Percentiles rank a stretch among this genome's conserved stretches.
phyloP scores from a whole-genome alignment of 1,284 basidiomycete species.

The Ganoderma lingzhi region DNA sequence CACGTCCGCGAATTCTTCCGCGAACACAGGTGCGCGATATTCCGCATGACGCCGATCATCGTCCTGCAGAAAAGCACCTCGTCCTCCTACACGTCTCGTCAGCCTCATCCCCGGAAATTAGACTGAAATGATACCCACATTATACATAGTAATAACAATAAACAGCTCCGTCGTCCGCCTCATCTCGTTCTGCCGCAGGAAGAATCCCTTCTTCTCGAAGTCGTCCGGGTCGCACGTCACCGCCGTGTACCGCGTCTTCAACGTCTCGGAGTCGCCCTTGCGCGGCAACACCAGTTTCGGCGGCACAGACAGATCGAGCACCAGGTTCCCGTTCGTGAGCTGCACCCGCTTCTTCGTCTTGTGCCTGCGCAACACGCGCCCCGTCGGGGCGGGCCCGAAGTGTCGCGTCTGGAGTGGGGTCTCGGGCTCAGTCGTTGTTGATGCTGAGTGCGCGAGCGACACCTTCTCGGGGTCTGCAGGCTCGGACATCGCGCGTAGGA shows the following conservation, averaged over 20 bases:
- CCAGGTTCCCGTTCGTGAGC: slow-evolving; percentile 86
- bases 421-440: slow-evolving; percentile 39
- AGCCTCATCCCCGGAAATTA: not conserved
- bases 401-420: slow-evolving; percentile 74
- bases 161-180: slow-evolving; percentile 91
- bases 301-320: slow-evolving; percentile 86
- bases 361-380: slow-evolving; percentile 77
- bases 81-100: slow-evolving; percentile 74
- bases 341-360: slow-evolving; percentile 78
- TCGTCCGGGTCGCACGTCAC: slow-evolving; percentile 95
- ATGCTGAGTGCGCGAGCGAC: slow-evolving; percentile 34
- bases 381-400: slow-evolving; percentile 87
- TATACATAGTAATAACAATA: slow-evolving; percentile 97
- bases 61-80: slow-evolving; percentile 95
- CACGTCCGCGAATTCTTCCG: slow-evolving; percentile 95
- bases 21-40: slow-evolving; percentile 90
- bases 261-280: slow-evolving; percentile 86
- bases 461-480: slow-evolving; percentile 35
- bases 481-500: slow-evolving; percentile 29
- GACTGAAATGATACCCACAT: slow-evolving; percentile 58
- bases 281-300: slow-evolving; percentile 86
- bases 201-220: slow-evolving; percentile 85
- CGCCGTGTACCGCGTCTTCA: slow-evolving; percentile 85
- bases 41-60: slow-evolving; percentile 95
- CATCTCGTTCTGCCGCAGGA: slow-evolving; percentile 85